Evolutionary conservation across 495 filamentous ascomycete genomes (phyloP), one percentile per base, ranked within the genome.

Genomic region (Trichoderma orchidacearum): DNA sequence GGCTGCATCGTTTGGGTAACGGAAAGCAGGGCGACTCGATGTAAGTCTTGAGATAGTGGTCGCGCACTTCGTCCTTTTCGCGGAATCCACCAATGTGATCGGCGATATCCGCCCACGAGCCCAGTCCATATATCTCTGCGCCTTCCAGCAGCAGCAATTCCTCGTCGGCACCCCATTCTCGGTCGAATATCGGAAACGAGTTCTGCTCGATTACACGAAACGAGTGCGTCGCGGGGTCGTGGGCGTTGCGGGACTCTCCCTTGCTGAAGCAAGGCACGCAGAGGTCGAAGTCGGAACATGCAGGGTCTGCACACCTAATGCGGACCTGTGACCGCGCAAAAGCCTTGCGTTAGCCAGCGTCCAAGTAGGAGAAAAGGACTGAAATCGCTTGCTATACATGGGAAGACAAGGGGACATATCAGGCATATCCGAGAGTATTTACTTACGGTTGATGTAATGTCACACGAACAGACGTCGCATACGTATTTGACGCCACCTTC

Each of bases 141-240:
- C 93, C 93, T 70, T 99, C 94, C 23, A 99, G 72, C 36, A 99
- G 74, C 8, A 96, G 70, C 15, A 96, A 72, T 69, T 99, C 93
- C 66, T 99, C 93, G 66, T 99, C 93, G 5, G 93, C 93, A 38
- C 93, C 93, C 93, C 93, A 99, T 58, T 96, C 92, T 56, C 80
- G 80, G 58, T 90, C 83, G 61, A 95, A 99, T 35, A 99, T 97
- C 0, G 93, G 93, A 36, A 97, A 90, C 0, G 90, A 95, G 66
- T 99, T 94, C 64, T 97, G 93, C 65, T 99, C 93, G 62, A 97
- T 96, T 51, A 99, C 93, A 62, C 86, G 86, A 66, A 82, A 97
- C 21, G 87, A 76, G 68, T 99, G 93, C 3, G 87, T 85, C 2
- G 78, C 73, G 34, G 91, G 91, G 59, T 92, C 82, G 66, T 99